Evolutionary conservation across 345 rosid genomes (phyloP), one percentile per base, ranked within the genome.

Genomic region (Raphanus raphanistrum): DNA sequence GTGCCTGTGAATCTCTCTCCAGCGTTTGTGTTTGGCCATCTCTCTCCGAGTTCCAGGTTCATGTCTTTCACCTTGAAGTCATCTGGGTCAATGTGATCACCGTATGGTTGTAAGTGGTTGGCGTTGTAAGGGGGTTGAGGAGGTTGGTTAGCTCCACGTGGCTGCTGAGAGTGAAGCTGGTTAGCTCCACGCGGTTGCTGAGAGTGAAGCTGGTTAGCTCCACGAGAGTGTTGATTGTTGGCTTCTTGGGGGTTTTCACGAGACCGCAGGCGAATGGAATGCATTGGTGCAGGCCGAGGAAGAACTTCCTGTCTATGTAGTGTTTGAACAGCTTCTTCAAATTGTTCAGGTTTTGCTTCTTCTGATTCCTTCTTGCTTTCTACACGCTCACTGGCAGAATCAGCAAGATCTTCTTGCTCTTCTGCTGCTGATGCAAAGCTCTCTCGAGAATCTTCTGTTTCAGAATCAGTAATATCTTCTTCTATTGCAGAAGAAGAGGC

Each of bases 41-140:
- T 80, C 68, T 91, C 93, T 41, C 97, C 97, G 1, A 88, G 87
- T 31, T 82, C 85, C 5, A 92, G 87, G 29, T 75, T 88, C 78
- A 90, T 86, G 73, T 91, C 96, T 88, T 86, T 90, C 72, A 88
- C 85, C 74, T 77, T 77, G 73, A 79, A 93, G 68, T 86, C 92
- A 3, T 86, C 88, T n/a, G 63, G 83, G 8, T 85, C 77, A 65
- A 60, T 35, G 1, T 57, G 79, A 76, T 52, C 79, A 76, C 52
- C 81, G 11, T 61, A 68, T 68, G 81, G 11, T 32, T 60, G 74
- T 25, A 26, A 8, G 21, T 73, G 65, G 64, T 79, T 73, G 59
- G 59, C 25, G 66, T 68, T 31, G 54, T 52, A 78, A 73, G 74
- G 43, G 6, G 74, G 57, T 2, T 36, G 82, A 68, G 31, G 82